A percentile compares a stretch with the other conserved stretches of the same genome.
These are phyloP conservation scores for Boehmeria nivea DNA, from an alignment of 306 rosid genomes.

Conservation along the genomic window DNA sequence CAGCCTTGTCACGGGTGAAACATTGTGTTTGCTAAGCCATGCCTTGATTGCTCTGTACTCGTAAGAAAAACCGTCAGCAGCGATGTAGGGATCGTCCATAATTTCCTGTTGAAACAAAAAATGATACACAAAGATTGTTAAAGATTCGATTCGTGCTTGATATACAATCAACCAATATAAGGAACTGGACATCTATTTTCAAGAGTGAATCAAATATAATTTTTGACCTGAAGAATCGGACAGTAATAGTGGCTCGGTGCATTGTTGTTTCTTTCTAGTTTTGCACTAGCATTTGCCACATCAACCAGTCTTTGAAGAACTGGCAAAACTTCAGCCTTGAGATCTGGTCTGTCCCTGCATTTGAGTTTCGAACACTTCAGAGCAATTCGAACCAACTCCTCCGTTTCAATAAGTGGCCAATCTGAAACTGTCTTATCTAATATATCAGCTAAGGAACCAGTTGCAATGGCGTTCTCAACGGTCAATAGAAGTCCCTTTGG, in stretches of 20 bases:
- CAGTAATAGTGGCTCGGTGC: slow-evolving; percentile 82
- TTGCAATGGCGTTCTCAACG: slow-evolving; percentile 60
- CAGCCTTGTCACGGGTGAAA: slow-evolving; percentile 71
- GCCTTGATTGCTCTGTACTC: slow-evolving; percentile 86
- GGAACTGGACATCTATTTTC: too few species aligned
- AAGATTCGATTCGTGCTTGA: too few species aligned
- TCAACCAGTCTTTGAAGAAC: slow-evolving; percentile 51
- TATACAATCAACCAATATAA: too few species aligned
- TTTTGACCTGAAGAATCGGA: slow-evolving; percentile 85
- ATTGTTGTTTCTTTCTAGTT: slow-evolving; percentile 20
- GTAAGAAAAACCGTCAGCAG: slow-evolving; percentile 84
- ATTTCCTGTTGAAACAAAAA: slow-evolving; percentile 54
- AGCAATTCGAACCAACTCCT: slow-evolving; percentile 61
- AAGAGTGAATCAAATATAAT: too few species aligned
- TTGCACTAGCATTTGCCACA: slow-evolving; percentile 46
- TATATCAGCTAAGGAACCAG: slow-evolving; percentile 42
- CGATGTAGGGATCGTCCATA: slow-evolving; percentile 81
- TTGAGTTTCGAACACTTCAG: slow-evolving; percentile 66
- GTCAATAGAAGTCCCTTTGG: slow-evolving; percentile 57
- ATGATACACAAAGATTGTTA: not conserved
- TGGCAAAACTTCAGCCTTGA: slow-evolving; percentile 83
- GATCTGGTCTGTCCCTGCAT: slow-evolving; percentile 97
- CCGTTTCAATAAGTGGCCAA: slow-evolving; percentile 78
- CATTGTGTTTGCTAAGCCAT: slow-evolving; percentile 68
- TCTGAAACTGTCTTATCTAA: slow-evolving; percentile 67